phyloP scores from a whole-genome alignment of 129 eudicot species.

The Saussurea involucrata region DNA sequence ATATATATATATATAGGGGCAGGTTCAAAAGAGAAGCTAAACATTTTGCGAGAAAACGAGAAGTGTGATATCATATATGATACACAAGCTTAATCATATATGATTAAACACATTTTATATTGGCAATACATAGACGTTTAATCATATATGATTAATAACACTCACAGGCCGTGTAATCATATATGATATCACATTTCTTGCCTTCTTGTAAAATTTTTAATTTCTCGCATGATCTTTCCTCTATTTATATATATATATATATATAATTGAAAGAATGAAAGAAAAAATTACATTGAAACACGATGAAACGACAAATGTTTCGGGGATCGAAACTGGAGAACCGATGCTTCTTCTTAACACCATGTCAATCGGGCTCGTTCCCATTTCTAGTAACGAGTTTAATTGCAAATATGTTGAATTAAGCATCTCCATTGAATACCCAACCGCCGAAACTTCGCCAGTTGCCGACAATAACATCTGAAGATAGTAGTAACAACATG shows the following conservation, averaged over 20 bases:
- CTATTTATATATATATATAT: neutral
- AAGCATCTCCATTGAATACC: constrained; percentile 38
- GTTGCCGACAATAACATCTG: constrained; percentile 53
- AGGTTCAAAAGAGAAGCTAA: too few species aligned
- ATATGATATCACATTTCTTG: too few species aligned
- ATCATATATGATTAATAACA: too few species aligned
- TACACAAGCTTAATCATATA: too few species aligned
- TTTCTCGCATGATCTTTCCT: too few species aligned
- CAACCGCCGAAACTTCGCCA: constrained; percentile 38
- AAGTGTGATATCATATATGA: too few species aligned
- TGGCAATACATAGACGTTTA: too few species aligned
- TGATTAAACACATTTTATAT: too few species aligned
- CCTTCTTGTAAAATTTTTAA: too few species aligned
- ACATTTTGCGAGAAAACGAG: too few species aligned
- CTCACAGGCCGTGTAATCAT: too few species aligned
- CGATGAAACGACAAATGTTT: constrained; percentile 50
- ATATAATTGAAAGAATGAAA: neutral
- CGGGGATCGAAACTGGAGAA: constrained; percentile 59
- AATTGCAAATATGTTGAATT: constrained; percentile 43
- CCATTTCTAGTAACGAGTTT: constrained; percentile 49
- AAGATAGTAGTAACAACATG: neutral
- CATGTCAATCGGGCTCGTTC: constrained; percentile 37
- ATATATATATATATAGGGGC: neutral
- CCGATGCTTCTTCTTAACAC: constrained; percentile 55
- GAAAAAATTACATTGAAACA: constrained; percentile 49